Conservation (phyloP, 1,284 basidiomycete species). For the Retiboletus flavoniger region DNA sequence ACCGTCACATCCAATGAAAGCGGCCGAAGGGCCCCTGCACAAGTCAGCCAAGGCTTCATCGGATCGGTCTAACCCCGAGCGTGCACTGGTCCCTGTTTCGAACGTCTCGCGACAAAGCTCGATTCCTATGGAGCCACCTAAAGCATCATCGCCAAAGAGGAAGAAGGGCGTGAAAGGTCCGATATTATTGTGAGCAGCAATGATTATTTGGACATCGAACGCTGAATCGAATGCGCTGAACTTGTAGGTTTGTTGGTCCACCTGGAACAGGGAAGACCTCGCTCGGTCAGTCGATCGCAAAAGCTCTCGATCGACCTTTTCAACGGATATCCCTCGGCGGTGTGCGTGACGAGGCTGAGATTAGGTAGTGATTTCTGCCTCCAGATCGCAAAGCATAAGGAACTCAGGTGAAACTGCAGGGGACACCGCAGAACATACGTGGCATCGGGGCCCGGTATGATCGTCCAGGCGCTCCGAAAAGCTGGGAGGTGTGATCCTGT, state of each 20-base stretch:
- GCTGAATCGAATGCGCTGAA: background rate
- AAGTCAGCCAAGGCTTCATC: constrained; percentile 1
- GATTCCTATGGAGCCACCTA: constrained; percentile 10
- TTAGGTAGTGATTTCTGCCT: constrained; percentile 40
- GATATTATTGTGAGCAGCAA: constrained; percentile 65
- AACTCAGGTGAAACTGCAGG: constrained; percentile 28
- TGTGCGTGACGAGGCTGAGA: constrained; percentile 88
- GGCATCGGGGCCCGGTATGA: constrained; percentile 81
- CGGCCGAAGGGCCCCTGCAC: constrained; percentile 3
- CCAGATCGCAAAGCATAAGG: background rate
- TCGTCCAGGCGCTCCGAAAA: constrained; percentile 86
- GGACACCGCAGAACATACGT: constrained; percentile 92
- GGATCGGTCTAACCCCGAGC: constrained; percentile 19
- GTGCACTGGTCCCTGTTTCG: constrained; percentile 22
- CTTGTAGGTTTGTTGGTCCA: constrained; percentile 69
- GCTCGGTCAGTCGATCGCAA: constrained; percentile 83
- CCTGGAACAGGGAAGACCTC: constrained; percentile 86
- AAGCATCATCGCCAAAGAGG: constrained; percentile 11
- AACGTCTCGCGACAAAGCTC: constrained; percentile 7
- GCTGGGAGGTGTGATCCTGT: constrained; percentile 81
- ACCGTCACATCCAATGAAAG: background rate
- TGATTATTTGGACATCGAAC: background rate
- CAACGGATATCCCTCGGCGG: constrained; percentile 92
- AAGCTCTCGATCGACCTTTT: constrained; percentile 81
- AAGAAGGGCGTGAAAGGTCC: constrained; percentile 67